Base-by-base conservation (phyloP, 345 rosid genomes). In the Mercurialis annua region DNA sequence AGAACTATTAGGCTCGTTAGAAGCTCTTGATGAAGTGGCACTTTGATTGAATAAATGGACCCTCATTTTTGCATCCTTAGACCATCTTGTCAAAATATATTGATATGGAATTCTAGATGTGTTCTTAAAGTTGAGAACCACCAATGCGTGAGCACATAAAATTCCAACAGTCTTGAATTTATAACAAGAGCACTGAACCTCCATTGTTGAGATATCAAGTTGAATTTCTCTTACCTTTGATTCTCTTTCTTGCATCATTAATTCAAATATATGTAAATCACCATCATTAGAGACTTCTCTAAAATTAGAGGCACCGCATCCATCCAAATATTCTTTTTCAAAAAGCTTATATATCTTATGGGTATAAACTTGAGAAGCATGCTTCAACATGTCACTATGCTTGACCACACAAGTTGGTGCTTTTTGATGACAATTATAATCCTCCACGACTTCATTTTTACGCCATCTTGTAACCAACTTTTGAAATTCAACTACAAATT, bases 381-480 rank as follows among this genome's bases (percentile, higher is more conserved):
- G 26, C 42, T 59, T 59, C 46, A 59, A 17, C 8, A 59, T 15
- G 8, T 14, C 20, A 36, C 44, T 14, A 59, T 31, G 20, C 15
- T 20, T 34, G n/a, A 33, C 2, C 10, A n/a, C 27, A n/a, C 10
- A n/a, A 14, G 20, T 10, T 16, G 26, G 46, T 1, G 12, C 23
- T 20, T 10, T 36, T 20, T 33, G 9, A 16, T 33, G 23, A n/a
- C 43, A 59, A 34, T 23, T 18, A 34, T 31, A 59, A 11, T 59
- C 46, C 21, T 59, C 63, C 18, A 9, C 46, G 12, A 10, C 46
- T 36, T 59, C 63, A 34, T n/a, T 59, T 5, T n/a, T 31, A 34
- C 47, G 47, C 46, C 63, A 59, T 20, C 63, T n/a, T 34, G 9
- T 36, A 59, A 59, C 46, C 7, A 59, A 9, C 10, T 59, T 59